Evolutionary conservation across 2,329 filamentous ascomycete species (phyloP).

Genomic region (Aspergillus ochraceoroseus): DNA sequence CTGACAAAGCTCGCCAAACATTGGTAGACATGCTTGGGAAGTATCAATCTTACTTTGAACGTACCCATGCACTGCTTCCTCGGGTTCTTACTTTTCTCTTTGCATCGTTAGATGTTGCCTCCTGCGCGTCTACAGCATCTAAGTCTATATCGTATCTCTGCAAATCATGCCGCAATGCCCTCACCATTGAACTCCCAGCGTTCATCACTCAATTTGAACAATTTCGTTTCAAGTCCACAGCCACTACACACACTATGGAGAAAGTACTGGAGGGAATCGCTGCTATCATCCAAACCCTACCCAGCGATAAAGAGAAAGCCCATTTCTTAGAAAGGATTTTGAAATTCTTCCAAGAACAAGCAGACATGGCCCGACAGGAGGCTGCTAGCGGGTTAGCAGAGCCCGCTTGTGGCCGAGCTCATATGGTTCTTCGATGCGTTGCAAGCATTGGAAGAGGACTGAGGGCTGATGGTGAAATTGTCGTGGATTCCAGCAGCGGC

Average conservation of each 20-base stretch:
- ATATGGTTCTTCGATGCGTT: constrained; percentile 39
- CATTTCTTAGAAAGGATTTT: constrained; percentile 39
- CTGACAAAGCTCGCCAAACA: constrained; percentile 39
- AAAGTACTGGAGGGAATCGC: constrained; percentile 45
- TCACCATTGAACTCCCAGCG: constrained; percentile 40
- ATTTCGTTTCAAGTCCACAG: constrained; percentile 37
- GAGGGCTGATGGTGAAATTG: constrained; percentile 34
- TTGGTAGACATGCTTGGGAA: constrained; percentile 43
- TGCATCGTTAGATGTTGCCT: constrained; percentile 40
- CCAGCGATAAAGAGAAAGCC: constrained; percentile 39
- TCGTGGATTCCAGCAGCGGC: constrained; percentile 32
- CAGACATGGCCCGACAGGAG: constrained; percentile 32
- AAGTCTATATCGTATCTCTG: constrained; percentile 44
- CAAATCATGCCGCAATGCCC: constrained; percentile 41
- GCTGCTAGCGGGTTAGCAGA: constrained; percentile 31
- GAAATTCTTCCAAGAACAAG: constrained; percentile 35
- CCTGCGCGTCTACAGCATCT: constrained; percentile 41
- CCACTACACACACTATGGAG: constrained; percentile 38
- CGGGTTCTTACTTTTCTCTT: constrained; percentile 44
- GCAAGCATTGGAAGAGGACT: constrained; percentile 42
- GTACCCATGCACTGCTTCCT: constrained; percentile 39
- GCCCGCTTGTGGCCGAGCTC: constrained; percentile 31
- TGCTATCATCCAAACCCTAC: constrained; percentile 42
- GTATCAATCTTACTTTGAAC: constrained; percentile 44
- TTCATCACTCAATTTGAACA: constrained; percentile 42